Evolutionary conservation across 2,329 filamentous ascomycete genomes (phyloP).

Genomic region (Orbilia brochopaga): DNA sequence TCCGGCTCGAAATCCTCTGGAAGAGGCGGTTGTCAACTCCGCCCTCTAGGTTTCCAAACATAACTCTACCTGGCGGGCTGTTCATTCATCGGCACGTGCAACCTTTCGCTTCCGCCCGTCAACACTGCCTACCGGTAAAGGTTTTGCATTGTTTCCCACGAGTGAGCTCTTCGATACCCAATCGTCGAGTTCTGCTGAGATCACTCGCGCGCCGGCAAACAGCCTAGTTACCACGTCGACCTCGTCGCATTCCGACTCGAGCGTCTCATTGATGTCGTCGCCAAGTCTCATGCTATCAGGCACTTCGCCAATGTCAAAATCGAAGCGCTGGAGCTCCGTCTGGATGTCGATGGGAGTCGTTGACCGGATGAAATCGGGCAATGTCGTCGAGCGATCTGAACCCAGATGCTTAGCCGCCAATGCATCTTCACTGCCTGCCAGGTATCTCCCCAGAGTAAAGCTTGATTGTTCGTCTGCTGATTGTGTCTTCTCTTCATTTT

Average conservation of each 20-base stretch:
- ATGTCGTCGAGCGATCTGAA: conserved; percentile 22
- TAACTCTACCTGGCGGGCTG: conserved; percentile 25
- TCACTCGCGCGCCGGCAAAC: conserved; percentile 21
- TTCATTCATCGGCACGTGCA: conserved; percentile 33
- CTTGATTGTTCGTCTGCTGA: conserved; percentile 8
- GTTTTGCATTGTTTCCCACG: conserved; percentile 45
- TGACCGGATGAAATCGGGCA: conserved; percentile 39
- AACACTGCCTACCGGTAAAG: conserved; percentile 19
- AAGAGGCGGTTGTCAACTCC: conserved; percentile 33
- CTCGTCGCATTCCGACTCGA: conserved; percentile 35
- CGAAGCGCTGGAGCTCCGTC: conserved; percentile 42
- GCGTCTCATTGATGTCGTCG: conserved; percentile 17
- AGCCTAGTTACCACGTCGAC: conserved; percentile 24
- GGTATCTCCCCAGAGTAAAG: conserved; percentile 32
- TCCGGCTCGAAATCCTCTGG: conserved; percentile 15
- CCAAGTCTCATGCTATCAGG: conserved; percentile 33
- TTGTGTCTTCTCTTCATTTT: conserved; percentile 12
- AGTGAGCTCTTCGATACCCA: conserved; percentile 50
- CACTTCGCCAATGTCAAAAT: conserved; percentile 38
- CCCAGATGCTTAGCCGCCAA: conserved; percentile 6
- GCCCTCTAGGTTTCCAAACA: conserved; percentile 48
- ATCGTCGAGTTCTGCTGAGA: conserved; percentile 46
- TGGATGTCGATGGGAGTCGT: conserved; percentile 40
- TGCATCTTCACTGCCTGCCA: conserved; percentile 22
- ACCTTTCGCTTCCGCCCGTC: conserved; percentile 49